Percentiles rank a stretch among this genome's conserved stretches.
Conservation (phyloP, 768 basidiomycete species). For the Mycena belliarum region DNA sequence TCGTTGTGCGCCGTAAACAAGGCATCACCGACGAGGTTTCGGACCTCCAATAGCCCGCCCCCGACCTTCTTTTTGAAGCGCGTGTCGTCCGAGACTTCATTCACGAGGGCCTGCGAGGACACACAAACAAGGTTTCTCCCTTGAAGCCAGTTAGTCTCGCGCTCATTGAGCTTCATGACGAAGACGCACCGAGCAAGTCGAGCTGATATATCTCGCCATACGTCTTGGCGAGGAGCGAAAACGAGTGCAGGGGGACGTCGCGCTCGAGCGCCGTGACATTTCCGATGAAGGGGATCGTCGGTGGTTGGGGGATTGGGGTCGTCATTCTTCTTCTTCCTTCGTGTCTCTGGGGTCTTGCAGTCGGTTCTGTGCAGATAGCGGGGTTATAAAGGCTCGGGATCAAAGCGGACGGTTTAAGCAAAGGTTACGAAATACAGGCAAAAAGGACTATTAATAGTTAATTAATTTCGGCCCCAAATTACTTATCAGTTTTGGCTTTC, state of each 20-base stretch:
- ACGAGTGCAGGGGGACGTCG: slow-evolving; percentile 38
- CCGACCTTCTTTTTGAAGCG: slow-evolving; percentile 41
- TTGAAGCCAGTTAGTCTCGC: background rate
- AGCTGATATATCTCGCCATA: slow-evolving; percentile 46
- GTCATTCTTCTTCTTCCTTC: no score
- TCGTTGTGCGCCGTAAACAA: slow-evolving; percentile 42
- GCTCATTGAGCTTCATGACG: no score
- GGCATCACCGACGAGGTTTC: slow-evolving; percentile 42
- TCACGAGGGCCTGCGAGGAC: slow-evolving; percentile 37
- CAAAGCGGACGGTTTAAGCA: no score
- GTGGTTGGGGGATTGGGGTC: slow-evolving; percentile 43
- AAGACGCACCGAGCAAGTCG: slow-evolving; percentile 33
- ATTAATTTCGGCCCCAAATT: no score
- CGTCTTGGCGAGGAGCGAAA: slow-evolving; percentile 34
- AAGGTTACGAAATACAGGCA: no score
- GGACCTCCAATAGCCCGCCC: slow-evolving; percentile 34
- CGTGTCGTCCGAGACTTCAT: slow-evolving; percentile 45
- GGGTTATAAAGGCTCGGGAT: no score
- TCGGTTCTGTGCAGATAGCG: no score
- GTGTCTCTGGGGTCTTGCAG: no score
- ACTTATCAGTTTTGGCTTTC: no score
- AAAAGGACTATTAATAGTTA: no score
- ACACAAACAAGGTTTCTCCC: slow-evolving; percentile 29
- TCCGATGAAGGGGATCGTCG: slow-evolving; percentile 42
- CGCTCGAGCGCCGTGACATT: slow-evolving; percentile 37